Conservation (phyloP, 106 monocot genomes). For the Dendrobium catenatum region DNA sequence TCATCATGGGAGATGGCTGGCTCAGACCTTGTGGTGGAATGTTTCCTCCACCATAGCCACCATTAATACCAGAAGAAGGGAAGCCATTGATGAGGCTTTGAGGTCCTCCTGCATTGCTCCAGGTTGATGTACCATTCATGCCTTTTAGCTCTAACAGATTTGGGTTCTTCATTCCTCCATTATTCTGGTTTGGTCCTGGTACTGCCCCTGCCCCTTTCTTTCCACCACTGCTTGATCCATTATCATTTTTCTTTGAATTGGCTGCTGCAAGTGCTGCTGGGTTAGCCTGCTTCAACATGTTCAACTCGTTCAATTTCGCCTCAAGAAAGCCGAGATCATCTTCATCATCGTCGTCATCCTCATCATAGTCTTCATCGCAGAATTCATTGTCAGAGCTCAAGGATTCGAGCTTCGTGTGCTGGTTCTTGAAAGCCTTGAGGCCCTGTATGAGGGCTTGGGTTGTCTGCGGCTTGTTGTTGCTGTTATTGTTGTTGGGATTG, state of each 20-base stretch:
- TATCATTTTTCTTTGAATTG: not conserved
- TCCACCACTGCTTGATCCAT: not conserved
- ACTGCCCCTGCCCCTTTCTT: not conserved
- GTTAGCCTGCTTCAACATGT: constrained; percentile 10
- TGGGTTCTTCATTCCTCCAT: not conserved
- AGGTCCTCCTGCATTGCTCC: not conserved
- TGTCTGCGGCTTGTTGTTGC: constrained; percentile 6
- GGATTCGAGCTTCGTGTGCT: constrained; percentile 23
- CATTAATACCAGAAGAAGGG: not conserved
- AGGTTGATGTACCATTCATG: not conserved
- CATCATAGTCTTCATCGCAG: constrained; percentile 9
- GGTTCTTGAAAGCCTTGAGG: constrained; percentile 38
- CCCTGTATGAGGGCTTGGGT: constrained; percentile 44
- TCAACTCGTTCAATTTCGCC: constrained; percentile 31
- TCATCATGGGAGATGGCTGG: constrained; percentile 19
- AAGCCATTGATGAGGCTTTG: constrained; percentile 11
- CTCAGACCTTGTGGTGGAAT: constrained; percentile 3
- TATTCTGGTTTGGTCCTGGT: not conserved
- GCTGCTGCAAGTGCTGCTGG: not conserved
- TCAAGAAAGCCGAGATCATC: constrained; percentile 13
- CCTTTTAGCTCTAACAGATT: constrained; percentile 9
- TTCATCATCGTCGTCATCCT: constrained; percentile 17
- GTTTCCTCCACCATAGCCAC: not conserved
- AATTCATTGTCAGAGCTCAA: constrained; percentile 43
- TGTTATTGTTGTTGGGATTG: not conserved